These are phyloP conservation scores for Thyridium curvatum DNA, from an alignment of 2,329 filamentous ascomycete species.

Conservation along the genomic window DNA sequence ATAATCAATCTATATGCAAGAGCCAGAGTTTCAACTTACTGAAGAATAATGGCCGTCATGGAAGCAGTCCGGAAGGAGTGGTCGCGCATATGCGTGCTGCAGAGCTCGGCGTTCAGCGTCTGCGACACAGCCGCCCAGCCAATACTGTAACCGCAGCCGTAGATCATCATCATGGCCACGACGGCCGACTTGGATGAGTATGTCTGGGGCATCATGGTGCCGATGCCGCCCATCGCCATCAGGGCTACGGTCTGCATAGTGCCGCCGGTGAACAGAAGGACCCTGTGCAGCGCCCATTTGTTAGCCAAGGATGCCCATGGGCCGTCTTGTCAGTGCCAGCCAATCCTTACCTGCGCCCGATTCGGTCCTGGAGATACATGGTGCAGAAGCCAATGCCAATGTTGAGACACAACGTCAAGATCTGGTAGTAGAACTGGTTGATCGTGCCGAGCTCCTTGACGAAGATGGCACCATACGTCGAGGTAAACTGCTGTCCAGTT, in stretches of 20 bases:
- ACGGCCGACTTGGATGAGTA: no score
- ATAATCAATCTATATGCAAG: no score
- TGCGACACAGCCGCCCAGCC: constrained; percentile 27
- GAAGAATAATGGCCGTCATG: constrained; percentile 20
- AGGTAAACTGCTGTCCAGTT: constrained; percentile 20
- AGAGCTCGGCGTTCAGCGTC: constrained; percentile 26
- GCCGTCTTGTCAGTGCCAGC: no score
- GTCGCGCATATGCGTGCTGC: constrained; percentile 22
- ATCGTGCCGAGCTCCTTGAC: constrained; percentile 18
- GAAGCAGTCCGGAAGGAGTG: constrained; percentile 20
- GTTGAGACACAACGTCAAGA: constrained; percentile 9
- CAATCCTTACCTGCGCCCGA: constrained; percentile 5
- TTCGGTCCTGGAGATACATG: constrained; percentile 2
- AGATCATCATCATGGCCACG: constrained; percentile 23
- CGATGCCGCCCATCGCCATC: constrained; percentile 29
- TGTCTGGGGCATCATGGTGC: constrained; percentile 10
- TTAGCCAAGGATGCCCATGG: no score
- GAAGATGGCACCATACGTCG: constrained; percentile 22
- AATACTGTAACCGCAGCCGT: constrained; percentile 19
- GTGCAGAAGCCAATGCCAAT: background rate
- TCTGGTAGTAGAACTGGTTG: constrained; percentile 14
- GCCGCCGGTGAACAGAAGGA: constrained; percentile 17
- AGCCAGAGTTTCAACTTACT: no score
- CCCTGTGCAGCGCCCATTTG: no score
- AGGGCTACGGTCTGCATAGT: constrained; percentile 19